Percentiles rank a stretch among this genome's conserved stretches.
Evolutionary conservation across 2,329 filamentous ascomycete genomes (phyloP).

Genomic region (Sporothrix variecibatus): DNA sequence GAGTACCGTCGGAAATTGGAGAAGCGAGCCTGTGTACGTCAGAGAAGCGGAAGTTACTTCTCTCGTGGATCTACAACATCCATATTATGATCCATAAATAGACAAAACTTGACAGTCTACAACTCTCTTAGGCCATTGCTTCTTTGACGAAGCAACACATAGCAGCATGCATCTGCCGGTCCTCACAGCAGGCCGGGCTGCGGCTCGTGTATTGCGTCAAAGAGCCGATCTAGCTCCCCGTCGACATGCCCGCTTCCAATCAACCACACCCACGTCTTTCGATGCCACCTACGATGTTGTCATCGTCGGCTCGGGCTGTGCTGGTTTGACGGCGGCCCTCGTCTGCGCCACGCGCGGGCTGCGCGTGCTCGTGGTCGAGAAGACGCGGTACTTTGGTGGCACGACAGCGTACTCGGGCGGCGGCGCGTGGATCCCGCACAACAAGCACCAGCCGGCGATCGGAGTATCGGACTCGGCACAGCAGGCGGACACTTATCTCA

Average conservation of each 20-base stretch:
- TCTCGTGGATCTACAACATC: too few species aligned
- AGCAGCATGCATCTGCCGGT: not conserved
- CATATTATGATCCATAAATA: too few species aligned
- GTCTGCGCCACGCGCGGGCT: not conserved
- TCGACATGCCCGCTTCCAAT: not conserved
- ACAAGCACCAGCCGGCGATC: not conserved
- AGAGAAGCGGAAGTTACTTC: too few species aligned
- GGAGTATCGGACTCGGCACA: not conserved
- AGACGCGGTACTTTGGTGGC: constrained; percentile 4
- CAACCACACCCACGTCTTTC: not conserved
- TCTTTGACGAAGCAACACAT: too few species aligned
- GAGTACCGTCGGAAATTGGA: not conserved
- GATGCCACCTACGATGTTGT: not conserved
- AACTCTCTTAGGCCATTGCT: too few species aligned
- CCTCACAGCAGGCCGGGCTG: not conserved
- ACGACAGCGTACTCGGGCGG: not conserved
- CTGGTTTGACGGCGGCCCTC: not conserved
- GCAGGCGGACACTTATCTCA: not conserved
- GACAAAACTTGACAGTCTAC: too few species aligned
- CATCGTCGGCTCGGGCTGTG: constrained; percentile 1
- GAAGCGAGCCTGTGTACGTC: too few species aligned
- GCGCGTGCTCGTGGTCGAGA: not conserved
- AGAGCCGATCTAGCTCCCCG: too few species aligned
- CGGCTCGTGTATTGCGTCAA: not conserved
- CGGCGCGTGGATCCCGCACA: not conserved